A percentile compares a stretch with the other conserved stretches of the same genome.
phyloP scores from a whole-genome alignment of 352 stramenopile genomes.

The Globisporangium recalcitrans region DNA sequence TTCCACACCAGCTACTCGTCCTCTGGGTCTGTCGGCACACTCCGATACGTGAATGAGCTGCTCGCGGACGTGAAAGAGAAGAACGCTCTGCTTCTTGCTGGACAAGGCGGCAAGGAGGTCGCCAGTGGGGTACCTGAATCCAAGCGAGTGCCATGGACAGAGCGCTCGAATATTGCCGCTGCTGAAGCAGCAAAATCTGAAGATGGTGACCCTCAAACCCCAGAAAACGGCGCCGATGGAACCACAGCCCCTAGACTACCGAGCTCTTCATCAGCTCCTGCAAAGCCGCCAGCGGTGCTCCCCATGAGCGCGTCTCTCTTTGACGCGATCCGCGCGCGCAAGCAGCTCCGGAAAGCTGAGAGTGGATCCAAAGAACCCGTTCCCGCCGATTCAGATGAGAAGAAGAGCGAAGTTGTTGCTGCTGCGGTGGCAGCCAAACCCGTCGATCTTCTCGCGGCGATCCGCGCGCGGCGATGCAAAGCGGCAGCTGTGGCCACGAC shows the following conservation, averaged over 20 bases:
- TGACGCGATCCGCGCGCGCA: conserved; percentile 39
- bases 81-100: conserved; percentile 17
- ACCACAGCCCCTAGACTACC: background rate
- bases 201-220: no score
- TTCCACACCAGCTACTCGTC: background rate
- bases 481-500: background rate
- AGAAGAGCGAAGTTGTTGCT: background rate
- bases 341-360: conserved; percentile 17
- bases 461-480: conserved; percentile 39
- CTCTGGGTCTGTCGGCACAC: conserved; percentile 3
- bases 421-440: conserved; percentile 5
- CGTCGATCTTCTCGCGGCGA: conserved; percentile 57
- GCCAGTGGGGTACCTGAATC: no score
- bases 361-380: conserved; percentile 1
- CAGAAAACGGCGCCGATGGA: background rate
- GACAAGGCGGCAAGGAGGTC: conserved; percentile 2
- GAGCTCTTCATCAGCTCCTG: background rate
- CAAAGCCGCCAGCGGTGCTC: background rate
- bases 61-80: conserved; percentile 36
- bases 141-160: conserved; percentile 28
- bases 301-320: conserved; percentile 38
- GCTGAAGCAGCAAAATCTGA: background rate
- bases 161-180: conserved; percentile 12
- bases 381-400: background rate
- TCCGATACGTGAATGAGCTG: conserved; percentile 32